Evolutionary conservation across 2,329 filamentous ascomycete genomes (phyloP).

Genomic region (Colletotrichum abscissum): DNA sequence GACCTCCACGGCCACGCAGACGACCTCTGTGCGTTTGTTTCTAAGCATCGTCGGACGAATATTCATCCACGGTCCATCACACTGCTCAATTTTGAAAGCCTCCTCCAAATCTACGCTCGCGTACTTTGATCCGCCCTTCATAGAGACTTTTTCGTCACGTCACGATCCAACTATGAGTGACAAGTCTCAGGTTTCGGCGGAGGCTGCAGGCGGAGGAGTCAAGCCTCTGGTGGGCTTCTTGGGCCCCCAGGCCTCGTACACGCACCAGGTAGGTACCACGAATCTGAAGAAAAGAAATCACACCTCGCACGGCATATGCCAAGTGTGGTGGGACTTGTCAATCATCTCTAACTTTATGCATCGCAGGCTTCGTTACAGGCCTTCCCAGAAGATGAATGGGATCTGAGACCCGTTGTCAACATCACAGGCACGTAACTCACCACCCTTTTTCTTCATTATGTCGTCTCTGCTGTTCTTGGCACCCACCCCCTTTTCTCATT

Average conservation of each 20-base stretch:
- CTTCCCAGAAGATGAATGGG: conserved; percentile 60
- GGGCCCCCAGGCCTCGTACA: conserved; percentile 62
- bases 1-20: conserved; percentile 4
- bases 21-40: background rate
- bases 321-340: conserved; percentile 12
- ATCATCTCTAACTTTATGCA: conserved; percentile 31
- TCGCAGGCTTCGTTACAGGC: conserved; percentile 57
- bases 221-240: conserved; percentile 58
- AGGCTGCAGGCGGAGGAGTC: conserved; percentile 1
- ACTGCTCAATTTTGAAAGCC: background rate
- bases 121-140: background rate
- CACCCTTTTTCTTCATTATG: background rate
- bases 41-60: background rate
- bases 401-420: conserved; percentile 61
- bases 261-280: conserved; percentile 63
- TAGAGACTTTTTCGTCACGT: background rate
- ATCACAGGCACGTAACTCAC: conserved; percentile 55
- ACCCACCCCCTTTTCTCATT: background rate
- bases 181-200: conserved; percentile 19
- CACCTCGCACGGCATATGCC: conserved; percentile 2
- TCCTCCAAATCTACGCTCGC: background rate
- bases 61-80: conserved; percentile 1
- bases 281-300: background rate
- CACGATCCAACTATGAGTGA: conserved; percentile 18
- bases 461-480: conserved; percentile 44